Conservation (phyloP, 371 early-diverging fungal genomes). For the Capillidium heterosporum region DNA sequence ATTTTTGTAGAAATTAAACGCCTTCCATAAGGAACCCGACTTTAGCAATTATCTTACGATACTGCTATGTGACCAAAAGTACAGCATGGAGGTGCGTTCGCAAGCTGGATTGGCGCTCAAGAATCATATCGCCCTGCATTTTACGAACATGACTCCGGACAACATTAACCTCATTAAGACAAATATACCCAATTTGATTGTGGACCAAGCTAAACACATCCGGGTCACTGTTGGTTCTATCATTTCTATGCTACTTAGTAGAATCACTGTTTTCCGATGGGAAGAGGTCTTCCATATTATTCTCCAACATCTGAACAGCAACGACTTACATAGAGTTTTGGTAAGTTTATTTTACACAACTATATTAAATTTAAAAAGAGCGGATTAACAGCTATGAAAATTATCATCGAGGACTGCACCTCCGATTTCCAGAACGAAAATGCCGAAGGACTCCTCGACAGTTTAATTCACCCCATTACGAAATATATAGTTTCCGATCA, state of each 20-base stretch:
- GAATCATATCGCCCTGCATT: conserved; percentile 54
- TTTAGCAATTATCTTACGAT: conserved; percentile 76
- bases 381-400: conserved; percentile 65
- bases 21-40: conserved; percentile 67
- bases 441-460: conserved; percentile 52
- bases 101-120: conserved; percentile 81
- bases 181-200: conserved; percentile 45
- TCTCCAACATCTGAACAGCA: conserved; percentile 48
- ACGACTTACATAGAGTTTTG: conserved; percentile 51
- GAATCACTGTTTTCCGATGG: conserved; percentile 53
- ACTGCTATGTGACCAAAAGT: conserved; percentile 56
- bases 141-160: conserved; percentile 31
- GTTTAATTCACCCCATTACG: conserved; percentile 74
- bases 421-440: conserved; percentile 46
- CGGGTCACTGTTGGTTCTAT: conserved; percentile 63
- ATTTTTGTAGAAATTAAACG: conserved; percentile 48
- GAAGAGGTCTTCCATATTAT: conserved; percentile 61
- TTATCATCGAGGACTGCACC: conserved; percentile 84
- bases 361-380: conserved; percentile 25
- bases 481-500: conserved; percentile 56
- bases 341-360: conserved; percentile 16
- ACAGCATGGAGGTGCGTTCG: conserved; percentile 41
- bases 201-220: conserved; percentile 43
- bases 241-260: conserved; percentile 61
- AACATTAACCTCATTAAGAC: conserved; percentile 58